Evolutionary conservation across 2,329 filamentous ascomycete species (phyloP).

Genomic region (Alternaria triticimaculans): DNA sequence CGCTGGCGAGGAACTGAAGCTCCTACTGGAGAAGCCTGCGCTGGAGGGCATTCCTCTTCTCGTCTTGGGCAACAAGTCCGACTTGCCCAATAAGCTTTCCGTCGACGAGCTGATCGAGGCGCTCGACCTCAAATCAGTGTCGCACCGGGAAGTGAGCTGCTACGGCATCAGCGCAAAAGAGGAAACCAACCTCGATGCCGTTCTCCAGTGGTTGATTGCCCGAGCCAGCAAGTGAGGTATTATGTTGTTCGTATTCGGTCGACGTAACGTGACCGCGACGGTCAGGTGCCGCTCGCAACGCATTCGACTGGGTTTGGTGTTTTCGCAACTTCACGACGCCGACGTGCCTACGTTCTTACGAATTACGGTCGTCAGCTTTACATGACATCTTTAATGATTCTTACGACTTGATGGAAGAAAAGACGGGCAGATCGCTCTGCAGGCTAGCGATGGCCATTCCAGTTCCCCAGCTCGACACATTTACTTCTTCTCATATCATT

Average conservation of each 20-base stretch:
- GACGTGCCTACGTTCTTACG: slow-evolving; percentile 46
- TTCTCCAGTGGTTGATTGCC: slow-evolving; percentile 95
- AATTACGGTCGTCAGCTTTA: slow-evolving; percentile 48
- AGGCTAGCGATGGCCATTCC: slow-evolving; percentile 57
- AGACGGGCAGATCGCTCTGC: slow-evolving; percentile 54
- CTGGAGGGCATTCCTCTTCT: slow-evolving; percentile 90
- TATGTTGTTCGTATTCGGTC: slow-evolving; percentile 19
- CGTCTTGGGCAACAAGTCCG: slow-evolving; percentile 96
- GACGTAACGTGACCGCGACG: slow-evolving; percentile 34
- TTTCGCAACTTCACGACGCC: slow-evolving; percentile 39
- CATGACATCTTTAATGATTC: slow-evolving; percentile 58
- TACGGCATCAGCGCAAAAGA: slow-evolving; percentile 99
- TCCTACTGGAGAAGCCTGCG: slow-evolving; percentile 82
- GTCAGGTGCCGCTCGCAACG: slow-evolving; percentile 31
- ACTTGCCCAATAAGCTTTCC: slow-evolving; percentile 86
- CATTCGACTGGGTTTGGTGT: slow-evolving; percentile 27
- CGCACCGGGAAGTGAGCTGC: slow-evolving; percentile 92
- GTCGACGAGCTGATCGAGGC: slow-evolving; percentile 96
- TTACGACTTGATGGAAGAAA: slow-evolving; percentile 60
- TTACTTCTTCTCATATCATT: slow-evolving; percentile 30
- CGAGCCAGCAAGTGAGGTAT: slow-evolving; percentile 65
- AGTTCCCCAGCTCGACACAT: slow-evolving; percentile 48
- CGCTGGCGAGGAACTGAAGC: slow-evolving; percentile 90
- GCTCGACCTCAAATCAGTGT: slow-evolving; percentile 87
- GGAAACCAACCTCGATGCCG: slow-evolving; percentile 97